Conservation (phyloP, 2,329 filamentous ascomycete species). For the Neophaeococcomyces aloes region DNA sequence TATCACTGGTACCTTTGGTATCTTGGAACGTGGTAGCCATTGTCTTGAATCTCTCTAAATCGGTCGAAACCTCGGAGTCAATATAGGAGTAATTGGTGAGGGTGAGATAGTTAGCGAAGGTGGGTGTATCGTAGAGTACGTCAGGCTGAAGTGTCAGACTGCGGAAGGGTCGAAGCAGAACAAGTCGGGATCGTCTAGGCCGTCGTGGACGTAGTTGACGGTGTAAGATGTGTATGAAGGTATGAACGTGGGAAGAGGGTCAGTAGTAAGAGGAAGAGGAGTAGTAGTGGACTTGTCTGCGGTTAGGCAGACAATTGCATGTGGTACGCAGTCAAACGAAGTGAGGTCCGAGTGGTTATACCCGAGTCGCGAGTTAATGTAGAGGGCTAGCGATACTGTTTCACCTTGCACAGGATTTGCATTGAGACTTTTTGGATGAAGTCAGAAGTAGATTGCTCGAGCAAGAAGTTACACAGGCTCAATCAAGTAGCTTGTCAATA, state of each 20-base stretch:
- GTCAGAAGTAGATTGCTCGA: not conserved
- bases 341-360: not conserved
- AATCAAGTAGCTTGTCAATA: not conserved
- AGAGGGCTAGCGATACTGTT: conserved; percentile 1
- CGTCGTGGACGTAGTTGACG: not conserved
- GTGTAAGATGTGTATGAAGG: too few relatives aligned
- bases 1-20: conserved; percentile 2
- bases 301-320: not conserved
- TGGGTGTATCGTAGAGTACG: not conserved
- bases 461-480: not conserved
- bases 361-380: not conserved
- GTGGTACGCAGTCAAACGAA: not conserved
- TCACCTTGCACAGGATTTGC: conserved; percentile 5
- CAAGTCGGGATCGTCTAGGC: not conserved
- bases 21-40: not conserved
- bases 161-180: conserved; percentile 12
- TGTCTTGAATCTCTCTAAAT: not conserved
- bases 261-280: too few relatives aligned
- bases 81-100: not conserved
- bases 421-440: not conserved
- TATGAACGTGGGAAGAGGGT: too few relatives aligned
- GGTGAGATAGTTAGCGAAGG: not conserved
- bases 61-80: not conserved
- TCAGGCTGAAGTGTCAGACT: not conserved
- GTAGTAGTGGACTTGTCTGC: too few relatives aligned